phyloP scores from a whole-genome alignment of 1,139 yeast species.

The Saccharomyces hybrid region DNA sequence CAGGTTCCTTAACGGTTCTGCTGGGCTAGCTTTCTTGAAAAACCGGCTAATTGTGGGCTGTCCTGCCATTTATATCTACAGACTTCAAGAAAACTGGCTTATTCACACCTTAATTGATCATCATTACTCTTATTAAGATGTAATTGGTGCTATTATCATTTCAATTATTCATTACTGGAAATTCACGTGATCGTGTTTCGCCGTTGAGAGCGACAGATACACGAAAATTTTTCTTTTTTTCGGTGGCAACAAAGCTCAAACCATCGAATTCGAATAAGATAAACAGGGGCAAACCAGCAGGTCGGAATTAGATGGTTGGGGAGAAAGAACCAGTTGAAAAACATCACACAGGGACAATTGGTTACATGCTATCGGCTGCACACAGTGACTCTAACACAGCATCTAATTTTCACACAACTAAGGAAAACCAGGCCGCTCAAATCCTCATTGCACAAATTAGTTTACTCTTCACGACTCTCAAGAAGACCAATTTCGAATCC shows the following conservation, averaged over 20 bases:
- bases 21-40: constrained; percentile 16
- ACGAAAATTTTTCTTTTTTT: background rate
- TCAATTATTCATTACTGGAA: background rate
- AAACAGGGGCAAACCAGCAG: background rate
- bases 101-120: background rate
- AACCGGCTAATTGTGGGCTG: constrained; percentile 29
- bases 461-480: constrained; percentile 19
- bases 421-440: constrained; percentile 23
- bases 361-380: constrained; percentile 23
- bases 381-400: constrained; percentile 2
- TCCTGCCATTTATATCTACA: constrained; percentile 10
- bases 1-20: background rate
- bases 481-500: constrained; percentile 16
- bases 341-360: constrained; percentile 5
- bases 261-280: background rate
- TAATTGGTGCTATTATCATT: background rate
- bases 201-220: background rate
- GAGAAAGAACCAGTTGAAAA: background rate
- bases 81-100: background rate
- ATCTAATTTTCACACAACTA: constrained; percentile 8
- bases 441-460: constrained; percentile 24
- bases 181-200: background rate
- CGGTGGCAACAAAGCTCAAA: background rate
- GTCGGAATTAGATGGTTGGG: background rate
- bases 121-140: background rate